A percentile compares a stretch with the other conserved stretches of the same genome.
phyloP scores from a whole-genome alignment of 1,284 basidiomycete species.

The Cutaneotrichosporon spelunceum region DNA sequence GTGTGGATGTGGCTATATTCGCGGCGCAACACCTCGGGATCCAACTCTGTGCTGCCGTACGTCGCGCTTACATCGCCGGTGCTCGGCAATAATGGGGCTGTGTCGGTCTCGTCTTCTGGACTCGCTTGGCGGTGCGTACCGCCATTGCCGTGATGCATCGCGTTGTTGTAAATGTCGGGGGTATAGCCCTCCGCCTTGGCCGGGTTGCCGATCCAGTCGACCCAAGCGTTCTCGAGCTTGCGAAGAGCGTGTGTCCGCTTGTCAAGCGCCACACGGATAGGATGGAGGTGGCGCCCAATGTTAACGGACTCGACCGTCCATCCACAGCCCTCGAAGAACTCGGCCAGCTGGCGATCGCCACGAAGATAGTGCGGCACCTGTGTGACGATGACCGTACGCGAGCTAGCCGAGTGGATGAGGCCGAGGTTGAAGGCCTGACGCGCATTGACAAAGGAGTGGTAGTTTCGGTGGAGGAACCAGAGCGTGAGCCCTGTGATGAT shows the following conservation, averaged over 20 bases:
- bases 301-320: constrained; percentile 62
- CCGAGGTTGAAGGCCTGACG: constrained; percentile 91
- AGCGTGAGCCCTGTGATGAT: constrained; percentile 83
- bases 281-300: constrained; percentile 77
- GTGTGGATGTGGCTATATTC: constrained; percentile 34
- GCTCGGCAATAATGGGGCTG: neutral
- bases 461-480: constrained; percentile 82
- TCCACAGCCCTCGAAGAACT: constrained; percentile 81
- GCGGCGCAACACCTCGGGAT: constrained; percentile 21
- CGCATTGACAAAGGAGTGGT: constrained; percentile 81
- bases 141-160: neutral
- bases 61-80: neutral
- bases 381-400: constrained; percentile 85
- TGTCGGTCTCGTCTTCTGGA: neutral
- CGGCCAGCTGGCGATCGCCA: constrained; percentile 77
- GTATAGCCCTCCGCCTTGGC: constrained; percentile 56
- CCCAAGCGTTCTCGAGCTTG: constrained; percentile 78
- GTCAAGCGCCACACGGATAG: constrained; percentile 69
- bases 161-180: constrained; percentile 34
- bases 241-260: constrained; percentile 72
- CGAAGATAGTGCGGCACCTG: constrained; percentile 76
- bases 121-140: neutral
- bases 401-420: constrained; percentile 87
- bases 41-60: constrained; percentile 33
- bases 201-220: constrained; percentile 86